A percentile compares a stretch with the other conserved stretches of the same genome.
These are phyloP conservation scores for Graphiopsis chlorocephala DNA, from an alignment of 2,329 filamentous ascomycete genomes.

Conservation along the genomic window DNA sequence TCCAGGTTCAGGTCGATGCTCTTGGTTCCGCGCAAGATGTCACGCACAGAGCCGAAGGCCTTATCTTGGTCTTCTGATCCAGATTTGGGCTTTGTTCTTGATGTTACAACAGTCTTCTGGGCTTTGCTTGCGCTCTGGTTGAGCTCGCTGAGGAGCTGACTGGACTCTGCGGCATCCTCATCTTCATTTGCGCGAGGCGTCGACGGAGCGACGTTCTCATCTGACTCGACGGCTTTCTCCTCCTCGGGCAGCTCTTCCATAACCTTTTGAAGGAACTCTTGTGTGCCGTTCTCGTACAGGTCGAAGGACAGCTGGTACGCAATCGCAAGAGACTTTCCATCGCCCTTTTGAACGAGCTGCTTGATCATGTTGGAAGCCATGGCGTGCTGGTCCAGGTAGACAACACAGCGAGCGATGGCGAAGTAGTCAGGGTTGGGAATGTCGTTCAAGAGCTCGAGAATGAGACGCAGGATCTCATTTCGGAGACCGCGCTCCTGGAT, in stretches of 20 bases:
- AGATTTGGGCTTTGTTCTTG: constrained; percentile 42
- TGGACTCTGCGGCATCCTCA: constrained; percentile 55
- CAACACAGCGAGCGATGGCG: constrained; percentile 94
- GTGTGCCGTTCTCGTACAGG: constrained; percentile 95
- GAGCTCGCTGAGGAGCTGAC: constrained; percentile 56
- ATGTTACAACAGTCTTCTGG: constrained; percentile 50
- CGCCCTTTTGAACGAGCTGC: constrained; percentile 75
- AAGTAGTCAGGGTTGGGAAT: constrained; percentile 95
- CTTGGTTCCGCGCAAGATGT: constrained; percentile 80
- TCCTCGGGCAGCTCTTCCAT: constrained; percentile 69
- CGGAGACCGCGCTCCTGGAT: constrained; percentile 89
- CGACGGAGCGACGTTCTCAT: constrained; percentile 39
- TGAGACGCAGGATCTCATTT: constrained; percentile 79
- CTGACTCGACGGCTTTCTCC: constrained; percentile 40
- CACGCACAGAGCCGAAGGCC: constrained; percentile 56
- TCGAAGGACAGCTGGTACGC: constrained; percentile 99
- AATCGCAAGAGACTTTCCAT: constrained; percentile 73
- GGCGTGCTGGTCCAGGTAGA: constrained; percentile 88
- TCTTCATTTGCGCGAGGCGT: constrained; percentile 33
- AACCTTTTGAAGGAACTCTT: constrained; percentile 91
- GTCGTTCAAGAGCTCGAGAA: constrained; percentile 91
- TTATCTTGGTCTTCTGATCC: constrained; percentile 51
- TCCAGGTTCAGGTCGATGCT: constrained; percentile 94
- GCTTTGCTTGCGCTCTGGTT: constrained; percentile 52
- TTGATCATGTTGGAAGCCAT: constrained; percentile 85